Base-by-base conservation (phyloP, 2,329 filamentous ascomycete genomes). In the Neurospora crassa region DNA sequence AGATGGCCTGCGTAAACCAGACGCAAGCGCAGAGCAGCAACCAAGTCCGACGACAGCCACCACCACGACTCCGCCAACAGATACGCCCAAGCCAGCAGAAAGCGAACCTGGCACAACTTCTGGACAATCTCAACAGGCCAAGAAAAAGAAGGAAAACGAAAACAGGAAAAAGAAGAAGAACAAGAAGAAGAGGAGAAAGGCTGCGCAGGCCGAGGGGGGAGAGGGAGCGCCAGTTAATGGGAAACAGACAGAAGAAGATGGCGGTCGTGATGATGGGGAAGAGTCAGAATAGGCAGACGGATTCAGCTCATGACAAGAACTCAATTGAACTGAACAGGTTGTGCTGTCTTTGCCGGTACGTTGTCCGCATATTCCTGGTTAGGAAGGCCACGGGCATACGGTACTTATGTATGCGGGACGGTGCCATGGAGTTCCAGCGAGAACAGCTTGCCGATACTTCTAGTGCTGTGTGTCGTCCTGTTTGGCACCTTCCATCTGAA, bases 201-300 rank as follows among this genome's bases (percentile, higher is more conserved):
- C 83, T 75, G 40, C 77, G 77, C 5, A 79, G 75, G 71, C 79
- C 80, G 69, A 82, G 75, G 47, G 81, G 74, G 74, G 80, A 77
- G 69, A 84, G 78, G 71, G 81, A 79, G 71, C 84, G 81, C 72
- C 79, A 79, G 79, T 85, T 85, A 72, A 81, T 34, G 53, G 24
- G 77, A 68, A 83, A 75, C 70, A 80, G 77, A 74, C 14, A 4
- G 53, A 63, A 16, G 53, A 34, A 2, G 20, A 7, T 7, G 45
- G 12, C 11, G 20, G 45, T 34, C 24, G 7, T 34, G 47, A 12
- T 29, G 47, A 59, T 59, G 53, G 53, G 11, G 24, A 63, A 18
- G 53, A 63, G 14, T 63, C 53, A 18, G 53, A 10, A 11, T 63
- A 63, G 14, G 29, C 10, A 63, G 53, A 29, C 3, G 29, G 14